Base-by-base conservation (phyloP, 345 rosid genomes). In the Citrus hindsii region DNA sequence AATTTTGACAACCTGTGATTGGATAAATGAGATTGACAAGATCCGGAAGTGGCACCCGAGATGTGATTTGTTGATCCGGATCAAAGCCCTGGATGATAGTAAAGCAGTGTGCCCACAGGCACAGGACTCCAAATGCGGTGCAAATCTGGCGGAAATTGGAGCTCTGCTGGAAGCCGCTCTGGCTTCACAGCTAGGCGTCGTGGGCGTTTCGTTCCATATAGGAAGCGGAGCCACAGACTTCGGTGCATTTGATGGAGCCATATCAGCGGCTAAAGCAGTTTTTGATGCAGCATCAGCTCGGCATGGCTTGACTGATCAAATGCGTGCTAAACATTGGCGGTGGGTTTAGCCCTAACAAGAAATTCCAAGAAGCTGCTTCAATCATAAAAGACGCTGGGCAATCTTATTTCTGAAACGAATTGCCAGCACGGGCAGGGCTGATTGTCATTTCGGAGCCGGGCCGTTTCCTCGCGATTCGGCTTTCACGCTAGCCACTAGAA, bases 291-390 rank as follows among this genome's bases (percentile, higher is more conserved):
- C 25, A 7, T 1, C 35, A 59, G 9, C 80, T 85, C 7, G 77
- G 77, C 46, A n/a, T 82, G 85, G 82, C 84, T n/a, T n/a, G 9
- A 38, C 40, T 7, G 40, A 38, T 38, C 40, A 22, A 64, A 62
- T 85, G 82, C 69, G 12, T 0, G 42, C 78, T 80, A 2, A 74
- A 85, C 77, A 80, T 85, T 27, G 83, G 84, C 0, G 85, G 85
- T 4, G 88, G 85, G 2, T 85, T 85, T 63, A 60, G 18, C 1
- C 16, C 18, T 10, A 3, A 46, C 18, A 10, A 10, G 53, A 12
- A 46, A 13, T 46, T 12, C 53, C 16, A 46, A 46, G 53, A 46
- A 46, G 18, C 53, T 10, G 53, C 18, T 2, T 46, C 53, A 14
- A 14, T 46, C 18, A 4, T 46, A 4, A 46, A 14, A 46, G 18